These are phyloP conservation scores for Neoarthrinium moseri DNA, from an alignment of 2,329 filamentous ascomycete genomes.

Conservation along the genomic window DNA sequence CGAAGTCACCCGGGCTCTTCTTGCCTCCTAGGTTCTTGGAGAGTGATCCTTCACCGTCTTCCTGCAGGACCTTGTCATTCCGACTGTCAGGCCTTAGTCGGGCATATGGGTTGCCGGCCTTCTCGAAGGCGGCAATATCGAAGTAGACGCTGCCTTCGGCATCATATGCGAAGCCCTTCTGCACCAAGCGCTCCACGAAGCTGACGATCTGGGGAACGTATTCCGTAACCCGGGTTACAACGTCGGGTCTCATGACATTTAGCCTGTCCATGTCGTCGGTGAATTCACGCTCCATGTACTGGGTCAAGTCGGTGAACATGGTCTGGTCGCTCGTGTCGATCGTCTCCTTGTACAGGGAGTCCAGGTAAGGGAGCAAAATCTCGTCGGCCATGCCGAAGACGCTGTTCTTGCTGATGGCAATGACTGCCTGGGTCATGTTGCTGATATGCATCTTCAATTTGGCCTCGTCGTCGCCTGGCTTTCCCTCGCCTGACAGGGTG, in stretches of 20 bases:
- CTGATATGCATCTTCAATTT: constrained; percentile 89
- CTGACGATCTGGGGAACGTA: constrained; percentile 84
- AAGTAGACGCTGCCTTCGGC: constrained; percentile 90
- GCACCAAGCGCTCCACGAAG: constrained; percentile 79
- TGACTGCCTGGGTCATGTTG: constrained; percentile 52
- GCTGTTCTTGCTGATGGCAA: constrained; percentile 45
- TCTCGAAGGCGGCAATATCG: constrained; percentile 84
- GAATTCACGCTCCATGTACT: constrained; percentile 84
- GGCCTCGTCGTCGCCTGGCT: constrained; percentile 74
- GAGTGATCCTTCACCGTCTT: constrained; percentile 86
- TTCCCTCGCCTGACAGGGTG: constrained; percentile 54
- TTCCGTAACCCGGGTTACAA: constrained; percentile 86
- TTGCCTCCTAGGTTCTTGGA: constrained; percentile 64
- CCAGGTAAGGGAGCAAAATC: constrained; percentile 79
- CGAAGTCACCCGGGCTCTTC: constrained; percentile 79
- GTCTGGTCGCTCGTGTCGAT: constrained; percentile 62
- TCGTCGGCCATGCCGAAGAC: constrained; percentile 59
- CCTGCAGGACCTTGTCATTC: constrained; percentile 78
- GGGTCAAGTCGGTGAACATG: constrained; percentile 84
- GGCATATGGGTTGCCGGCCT: constrained; percentile 80
- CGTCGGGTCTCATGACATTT: constrained; percentile 80
- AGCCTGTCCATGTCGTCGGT: constrained; percentile 83
- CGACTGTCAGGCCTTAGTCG: constrained; percentile 81
- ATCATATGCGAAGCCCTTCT: constrained; percentile 84
- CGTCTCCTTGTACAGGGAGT: constrained; percentile 63